Percentiles rank a stretch among this genome's conserved stretches.
These are phyloP conservation scores for Candida yuanshanica DNA, from an alignment of 805 yeast species.

Conservation along the genomic window DNA sequence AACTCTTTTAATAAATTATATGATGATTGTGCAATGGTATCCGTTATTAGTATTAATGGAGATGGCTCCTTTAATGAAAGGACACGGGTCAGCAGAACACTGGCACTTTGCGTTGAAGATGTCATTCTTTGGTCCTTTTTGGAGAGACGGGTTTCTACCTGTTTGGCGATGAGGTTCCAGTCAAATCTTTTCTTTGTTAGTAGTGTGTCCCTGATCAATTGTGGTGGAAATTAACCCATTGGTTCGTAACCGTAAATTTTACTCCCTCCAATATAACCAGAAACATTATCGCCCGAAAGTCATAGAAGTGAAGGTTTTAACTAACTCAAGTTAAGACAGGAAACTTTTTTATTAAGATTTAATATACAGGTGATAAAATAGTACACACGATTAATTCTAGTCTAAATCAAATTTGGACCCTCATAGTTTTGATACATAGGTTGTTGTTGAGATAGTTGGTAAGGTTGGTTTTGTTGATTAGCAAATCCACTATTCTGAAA, in stretches of 20 bases:
- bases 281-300: no score
- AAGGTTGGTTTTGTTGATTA: constrained; percentile 5
- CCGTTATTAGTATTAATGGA: constrained; percentile 66
- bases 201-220: no score
- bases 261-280: no score
- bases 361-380: neutral
- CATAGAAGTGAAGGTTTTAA: no score
- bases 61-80: constrained; percentile 66
- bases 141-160: no score
- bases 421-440: constrained; percentile 1
- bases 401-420: constrained; percentile 7
- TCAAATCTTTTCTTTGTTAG: no score
- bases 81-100: constrained; percentile 62
- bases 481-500: constrained; percentile 1
- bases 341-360: neutral
- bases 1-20: constrained; percentile 53
- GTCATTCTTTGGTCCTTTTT: no score
- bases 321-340: no score
- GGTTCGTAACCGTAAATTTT: no score
- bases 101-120: constrained; percentile 32
- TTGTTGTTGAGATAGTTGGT: neutral
- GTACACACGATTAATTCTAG: neutral
- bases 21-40: constrained; percentile 68
- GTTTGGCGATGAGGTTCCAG: no score
- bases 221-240: no score